Base-by-base conservation (phyloP, 345 rosid genomes). In the Cochlearia excelsa region DNA sequence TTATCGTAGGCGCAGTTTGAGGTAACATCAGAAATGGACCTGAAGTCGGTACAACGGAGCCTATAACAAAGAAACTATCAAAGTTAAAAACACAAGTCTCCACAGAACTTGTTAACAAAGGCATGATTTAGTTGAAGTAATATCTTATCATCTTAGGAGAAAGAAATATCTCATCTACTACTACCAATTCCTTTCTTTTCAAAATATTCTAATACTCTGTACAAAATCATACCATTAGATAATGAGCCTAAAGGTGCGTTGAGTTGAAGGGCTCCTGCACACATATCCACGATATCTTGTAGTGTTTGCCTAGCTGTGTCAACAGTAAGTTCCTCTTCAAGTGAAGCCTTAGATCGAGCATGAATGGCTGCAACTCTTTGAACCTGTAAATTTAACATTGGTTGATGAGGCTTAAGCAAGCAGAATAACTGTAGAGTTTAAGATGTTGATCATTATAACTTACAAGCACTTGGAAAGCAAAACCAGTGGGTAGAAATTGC, bases 401-500 rank as follows among this genome's bases (percentile, higher is more conserved):
- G 30, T 2, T 41, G 4, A 27, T 42, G 8, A 66, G 29, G 8
- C 28, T 42, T 7, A 52, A 41, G 47, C 16, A 59, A 23, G 35
- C 9, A 35, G 51, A 28, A 38, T 41, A 51, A 3, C 1, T 7
- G 7, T 30, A 5, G 34, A 46, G 29, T 33, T 65, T 8, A 39
- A 23, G 51, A 39, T 46, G 57, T 7, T 52, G 45, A 26, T 11
- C 37, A 51, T 27, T 6, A 59, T 40, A 47, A 51, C 75, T 65
- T 66, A 72, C 76, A 60, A 72, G 72, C 53, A 72, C 62, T 66
- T 72, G 76, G 63, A 72, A 65, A 66, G 76, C 76, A 54, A 72
- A 72, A 28, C 76, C 76, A 48, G 76, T 66, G 54, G 76, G 76
- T 34, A 65, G 63, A 66, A 72, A 72, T 4, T 72, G 76, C 41